A percentile compares a stretch with the other conserved stretches of the same genome.
These are phyloP conservation scores for Diaporthe australafricana DNA, from an alignment of 2,329 filamentous ascomycete genomes.

Conservation along the genomic window DNA sequence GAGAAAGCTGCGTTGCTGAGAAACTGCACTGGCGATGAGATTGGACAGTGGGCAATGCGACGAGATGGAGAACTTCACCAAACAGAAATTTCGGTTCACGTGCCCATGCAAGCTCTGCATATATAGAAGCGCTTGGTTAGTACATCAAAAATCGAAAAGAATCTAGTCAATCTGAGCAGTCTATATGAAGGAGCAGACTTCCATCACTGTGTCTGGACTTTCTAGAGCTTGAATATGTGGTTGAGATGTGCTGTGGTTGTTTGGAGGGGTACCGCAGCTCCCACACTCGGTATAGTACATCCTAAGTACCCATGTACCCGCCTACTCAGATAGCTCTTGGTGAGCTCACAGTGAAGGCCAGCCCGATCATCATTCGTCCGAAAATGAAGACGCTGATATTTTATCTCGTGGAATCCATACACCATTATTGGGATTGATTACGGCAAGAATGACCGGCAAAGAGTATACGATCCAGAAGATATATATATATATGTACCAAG, in stretches of 20 bases:
- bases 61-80: conserved; percentile 13
- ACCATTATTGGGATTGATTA: too few relatives aligned
- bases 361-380: not conserved
- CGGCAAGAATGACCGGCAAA: not conserved
- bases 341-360: not conserved
- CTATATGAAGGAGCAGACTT: not conserved
- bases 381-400: not conserved
- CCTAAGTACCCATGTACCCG: too few relatives aligned
- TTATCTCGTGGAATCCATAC: too few relatives aligned
- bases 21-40: conserved; percentile 2
- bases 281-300: not conserved
- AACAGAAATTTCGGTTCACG: conserved; percentile 27
- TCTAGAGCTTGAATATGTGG: not conserved
- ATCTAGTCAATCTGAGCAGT: not conserved
- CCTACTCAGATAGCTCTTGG: not conserved
- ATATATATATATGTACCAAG: conserved; percentile 7
- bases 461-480: not conserved
- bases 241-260: not conserved
- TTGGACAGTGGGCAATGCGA: conserved; percentile 18
- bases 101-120: conserved; percentile 16
- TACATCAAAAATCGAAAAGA: not conserved
- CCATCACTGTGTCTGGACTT: not conserved
- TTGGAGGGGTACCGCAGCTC: not conserved
- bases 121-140: not conserved
- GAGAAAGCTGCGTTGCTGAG: not conserved